Percentiles rank a stretch among this genome's conserved stretches.
phyloP scores from a whole-genome alignment of 495 filamentous ascomycete species.

The Neurospora hispaniola region DNA sequence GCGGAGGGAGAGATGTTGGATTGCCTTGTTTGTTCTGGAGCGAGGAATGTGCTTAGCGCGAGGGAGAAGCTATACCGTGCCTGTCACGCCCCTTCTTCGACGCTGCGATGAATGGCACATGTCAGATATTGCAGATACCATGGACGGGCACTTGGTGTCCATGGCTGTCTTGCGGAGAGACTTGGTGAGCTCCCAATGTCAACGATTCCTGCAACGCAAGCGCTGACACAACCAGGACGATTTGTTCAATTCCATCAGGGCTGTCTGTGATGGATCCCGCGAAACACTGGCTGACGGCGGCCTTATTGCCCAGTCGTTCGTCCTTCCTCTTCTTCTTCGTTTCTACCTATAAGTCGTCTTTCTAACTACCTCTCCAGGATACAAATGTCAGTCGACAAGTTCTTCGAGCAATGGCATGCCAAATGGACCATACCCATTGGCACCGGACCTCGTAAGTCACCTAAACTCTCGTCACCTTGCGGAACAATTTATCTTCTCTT shows the following conservation, averaged over 20 bases:
- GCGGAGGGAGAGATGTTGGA: constrained; percentile 57
- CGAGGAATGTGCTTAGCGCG: constrained; percentile 60
- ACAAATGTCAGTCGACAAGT: constrained; percentile 48
- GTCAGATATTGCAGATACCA: constrained; percentile 49
- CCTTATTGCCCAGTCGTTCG: constrained; percentile 47
- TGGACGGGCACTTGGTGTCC: constrained; percentile 58
- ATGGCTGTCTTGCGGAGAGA: constrained; percentile 59
- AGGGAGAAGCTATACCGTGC: constrained; percentile 56
- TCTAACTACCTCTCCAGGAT: constrained; percentile 29
- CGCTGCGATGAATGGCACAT: constrained; percentile 60
- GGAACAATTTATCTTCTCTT: too few relatives aligned
- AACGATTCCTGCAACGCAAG: neutral
- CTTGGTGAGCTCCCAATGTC: constrained; percentile 35
- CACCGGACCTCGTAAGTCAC: constrained; percentile 38
- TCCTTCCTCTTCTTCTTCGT: neutral
- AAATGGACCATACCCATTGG: constrained; percentile 51
- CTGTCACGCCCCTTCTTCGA: constrained; percentile 50
- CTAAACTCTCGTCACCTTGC: neutral
- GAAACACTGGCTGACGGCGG: constrained; percentile 36
- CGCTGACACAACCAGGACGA: constrained; percentile 37
- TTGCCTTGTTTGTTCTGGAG: constrained; percentile 63
- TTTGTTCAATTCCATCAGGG: constrained; percentile 48
- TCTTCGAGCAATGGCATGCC: constrained; percentile 52
- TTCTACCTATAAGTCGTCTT: neutral
- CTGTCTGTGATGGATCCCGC: constrained; percentile 48